phyloP scores from a whole-genome alignment of 139 green algal genomes.

The Chlorella ohadii region DNA sequence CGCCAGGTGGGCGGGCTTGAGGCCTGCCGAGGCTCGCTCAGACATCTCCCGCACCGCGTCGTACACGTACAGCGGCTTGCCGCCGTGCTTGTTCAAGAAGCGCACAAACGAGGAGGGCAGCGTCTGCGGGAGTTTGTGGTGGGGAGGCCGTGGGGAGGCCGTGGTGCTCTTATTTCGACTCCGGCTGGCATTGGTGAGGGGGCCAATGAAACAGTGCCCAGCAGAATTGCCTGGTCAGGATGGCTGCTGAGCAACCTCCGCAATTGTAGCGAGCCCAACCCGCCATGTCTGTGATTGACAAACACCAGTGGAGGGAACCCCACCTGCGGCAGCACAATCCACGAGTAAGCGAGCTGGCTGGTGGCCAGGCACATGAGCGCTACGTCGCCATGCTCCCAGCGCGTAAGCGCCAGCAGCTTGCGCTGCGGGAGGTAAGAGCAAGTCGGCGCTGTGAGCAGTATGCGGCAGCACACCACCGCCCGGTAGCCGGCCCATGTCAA shows the following conservation, averaged over 20 bases:
- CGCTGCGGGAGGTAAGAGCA: slow-evolving; percentile 29
- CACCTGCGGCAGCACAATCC: slow-evolving; percentile 78
- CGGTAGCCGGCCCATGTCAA: no score
- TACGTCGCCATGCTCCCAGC: slow-evolving; percentile 84
- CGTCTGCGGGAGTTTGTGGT: slow-evolving; percentile 39
- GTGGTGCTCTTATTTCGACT: no score
- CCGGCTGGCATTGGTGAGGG: no score
- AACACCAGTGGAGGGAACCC: no score
- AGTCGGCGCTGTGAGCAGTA: no score
- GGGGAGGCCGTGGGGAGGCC: no score
- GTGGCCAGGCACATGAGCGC: slow-evolving; percentile 80
- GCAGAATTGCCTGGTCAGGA: no score
- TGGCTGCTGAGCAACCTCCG: no score
- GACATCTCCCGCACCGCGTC: slow-evolving; percentile 39
- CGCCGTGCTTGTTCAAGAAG: slow-evolving; percentile 90
- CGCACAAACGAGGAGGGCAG: slow-evolving; percentile 77
- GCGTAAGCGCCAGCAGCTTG: slow-evolving; percentile 65
- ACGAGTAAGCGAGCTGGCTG: slow-evolving; percentile 75
- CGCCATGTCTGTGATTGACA: no score
- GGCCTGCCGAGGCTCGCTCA: background rate
- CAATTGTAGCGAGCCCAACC: no score
- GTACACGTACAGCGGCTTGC: slow-evolving; percentile 47
- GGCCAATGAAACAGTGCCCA: no score
- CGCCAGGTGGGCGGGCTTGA: slow-evolving; percentile 29
- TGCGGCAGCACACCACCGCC: no score